Conservation (phyloP, 306 rosid species). For the Dicorynia guianensis region DNA sequence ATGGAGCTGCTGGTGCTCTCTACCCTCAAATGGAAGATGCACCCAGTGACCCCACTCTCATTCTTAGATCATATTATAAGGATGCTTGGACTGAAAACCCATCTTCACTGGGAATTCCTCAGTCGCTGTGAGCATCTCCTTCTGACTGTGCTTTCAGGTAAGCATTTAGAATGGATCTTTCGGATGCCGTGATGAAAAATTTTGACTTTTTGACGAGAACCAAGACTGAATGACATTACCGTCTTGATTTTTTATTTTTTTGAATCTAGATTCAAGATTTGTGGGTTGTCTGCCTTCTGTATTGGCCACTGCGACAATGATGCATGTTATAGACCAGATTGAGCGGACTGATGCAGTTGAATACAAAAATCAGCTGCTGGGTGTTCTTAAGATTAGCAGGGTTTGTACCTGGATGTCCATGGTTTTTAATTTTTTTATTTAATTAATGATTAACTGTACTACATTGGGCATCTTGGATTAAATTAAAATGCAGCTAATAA, state of each 20-base stretch:
- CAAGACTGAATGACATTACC: background rate
- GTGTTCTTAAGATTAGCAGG: conserved; percentile 72
- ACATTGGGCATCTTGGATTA: too few species aligned
- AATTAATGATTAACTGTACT: too few species aligned
- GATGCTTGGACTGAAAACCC: conserved; percentile 76
- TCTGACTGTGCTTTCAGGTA: conserved; percentile 76
- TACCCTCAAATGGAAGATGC: conserved; percentile 91
- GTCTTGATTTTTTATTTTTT: conserved; percentile 30
- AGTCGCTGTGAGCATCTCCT: conserved; percentile 78
- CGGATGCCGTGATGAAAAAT: background rate
- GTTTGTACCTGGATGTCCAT: conserved; percentile 42
- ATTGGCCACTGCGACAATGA: conserved; percentile 90
- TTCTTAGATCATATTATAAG: conserved; percentile 80
- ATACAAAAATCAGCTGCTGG: conserved; percentile 74
- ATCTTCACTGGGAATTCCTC: conserved; percentile 76
- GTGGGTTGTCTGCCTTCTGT: conserved; percentile 87
- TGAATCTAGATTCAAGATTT: conserved; percentile 72
- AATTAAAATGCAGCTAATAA: too few species aligned
- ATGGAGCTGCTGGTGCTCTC: conserved; percentile 91
- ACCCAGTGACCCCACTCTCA: conserved; percentile 87
- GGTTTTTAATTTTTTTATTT: background rate
- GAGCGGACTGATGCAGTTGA: conserved; percentile 62
- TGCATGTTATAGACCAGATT: conserved; percentile 74
- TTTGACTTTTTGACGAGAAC: conserved; percentile 32
- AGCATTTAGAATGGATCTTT: conserved; percentile 13